A percentile compares a stretch with the other conserved stretches of the same genome.
Conservation (phyloP, 2,329 filamentous ascomycete genomes). For the Furcasterigmium furcatum region DNA sequence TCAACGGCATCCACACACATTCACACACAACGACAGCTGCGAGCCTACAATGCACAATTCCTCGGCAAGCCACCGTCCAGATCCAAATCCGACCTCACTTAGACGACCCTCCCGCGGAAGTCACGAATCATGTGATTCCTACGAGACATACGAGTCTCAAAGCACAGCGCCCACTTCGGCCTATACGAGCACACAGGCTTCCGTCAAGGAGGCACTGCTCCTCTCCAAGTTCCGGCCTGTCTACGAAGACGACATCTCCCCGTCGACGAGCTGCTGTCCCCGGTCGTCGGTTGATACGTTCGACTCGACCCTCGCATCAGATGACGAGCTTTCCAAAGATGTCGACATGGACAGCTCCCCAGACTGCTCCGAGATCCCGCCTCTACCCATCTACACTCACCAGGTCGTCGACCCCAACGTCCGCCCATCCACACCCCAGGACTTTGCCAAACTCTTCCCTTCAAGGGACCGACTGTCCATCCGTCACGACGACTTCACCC, state of each 20-base stretch:
- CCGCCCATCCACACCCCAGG: constrained; percentile 72
- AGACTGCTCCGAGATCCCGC: constrained; percentile 36
- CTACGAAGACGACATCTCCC: constrained; percentile 30
- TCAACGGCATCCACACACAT: too few relatives aligned
- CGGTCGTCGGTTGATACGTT: constrained; percentile 75
- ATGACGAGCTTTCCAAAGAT: constrained; percentile 37
- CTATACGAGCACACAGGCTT: constrained; percentile 34
- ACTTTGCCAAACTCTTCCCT: constrained; percentile 84
- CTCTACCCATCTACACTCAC: constrained; percentile 56
- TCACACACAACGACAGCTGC: too few relatives aligned
- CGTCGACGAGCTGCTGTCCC: constrained; percentile 38
- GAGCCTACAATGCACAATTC: too few relatives aligned
- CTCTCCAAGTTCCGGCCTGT: constrained; percentile 15
- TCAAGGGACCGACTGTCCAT: constrained; percentile 78
- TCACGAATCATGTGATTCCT: constrained; percentile 34
- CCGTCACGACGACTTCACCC: constrained; percentile 83
- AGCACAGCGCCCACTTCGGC: constrained; percentile 46
- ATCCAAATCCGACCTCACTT: too few relatives aligned
- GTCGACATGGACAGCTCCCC: constrained; percentile 28
- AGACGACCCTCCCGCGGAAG: constrained; percentile 33
- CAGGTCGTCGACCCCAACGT: constrained; percentile 63
- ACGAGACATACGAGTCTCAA: constrained; percentile 41
- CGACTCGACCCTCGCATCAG: constrained; percentile 66
- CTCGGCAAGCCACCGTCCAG: too few relatives aligned
- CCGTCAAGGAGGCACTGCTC: constrained; percentile 23